Evolutionary conservation across 2,329 filamentous ascomycete genomes (phyloP).

Genomic region (Drechslerella dactyloides): DNA sequence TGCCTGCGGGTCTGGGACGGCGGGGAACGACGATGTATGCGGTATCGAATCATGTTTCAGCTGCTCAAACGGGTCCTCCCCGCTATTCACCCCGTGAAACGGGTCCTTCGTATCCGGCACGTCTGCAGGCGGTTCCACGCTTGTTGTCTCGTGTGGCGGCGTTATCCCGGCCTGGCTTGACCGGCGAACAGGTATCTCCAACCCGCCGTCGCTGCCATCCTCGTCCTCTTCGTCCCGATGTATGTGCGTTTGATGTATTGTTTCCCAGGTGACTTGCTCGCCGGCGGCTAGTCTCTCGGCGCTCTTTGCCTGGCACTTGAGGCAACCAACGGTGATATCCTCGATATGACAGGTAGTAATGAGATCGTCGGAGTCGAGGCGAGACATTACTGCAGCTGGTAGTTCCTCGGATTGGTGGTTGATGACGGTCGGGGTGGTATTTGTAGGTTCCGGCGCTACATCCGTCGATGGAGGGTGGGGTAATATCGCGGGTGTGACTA

Average conservation of each 20-base stretch:
- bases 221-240: constrained; percentile 14
- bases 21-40: constrained; percentile 38
- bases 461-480: constrained; percentile 4
- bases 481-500: not conserved
- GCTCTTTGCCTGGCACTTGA: constrained; percentile 39
- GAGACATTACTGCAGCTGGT: constrained; percentile 10
- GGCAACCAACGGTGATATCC: constrained; percentile 42
- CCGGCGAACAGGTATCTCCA: constrained; percentile 25
- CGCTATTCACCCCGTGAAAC: constrained; percentile 8
- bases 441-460: constrained; percentile 3
- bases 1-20: constrained; percentile 29
- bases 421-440: not conserved
- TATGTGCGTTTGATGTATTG: constrained; percentile 41
- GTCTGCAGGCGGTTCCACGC: not conserved
- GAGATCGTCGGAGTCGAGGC: constrained; percentile 41
- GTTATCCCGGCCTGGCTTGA: constrained; percentile 8
- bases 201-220: constrained; percentile 27
- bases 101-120: constrained; percentile 43
- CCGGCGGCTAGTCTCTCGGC: constrained; percentile 37
- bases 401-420: not conserved
- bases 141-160: not conserved
- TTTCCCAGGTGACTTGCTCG: constrained; percentile 30
- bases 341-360: constrained; percentile 43
- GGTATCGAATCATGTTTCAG: constrained; percentile 27
- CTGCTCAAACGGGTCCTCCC: constrained; percentile 33